A percentile compares a stretch with the other conserved stretches of the same genome.
Conservation (phyloP, 306 rosid genomes). For the Prunus salicina region DNA sequence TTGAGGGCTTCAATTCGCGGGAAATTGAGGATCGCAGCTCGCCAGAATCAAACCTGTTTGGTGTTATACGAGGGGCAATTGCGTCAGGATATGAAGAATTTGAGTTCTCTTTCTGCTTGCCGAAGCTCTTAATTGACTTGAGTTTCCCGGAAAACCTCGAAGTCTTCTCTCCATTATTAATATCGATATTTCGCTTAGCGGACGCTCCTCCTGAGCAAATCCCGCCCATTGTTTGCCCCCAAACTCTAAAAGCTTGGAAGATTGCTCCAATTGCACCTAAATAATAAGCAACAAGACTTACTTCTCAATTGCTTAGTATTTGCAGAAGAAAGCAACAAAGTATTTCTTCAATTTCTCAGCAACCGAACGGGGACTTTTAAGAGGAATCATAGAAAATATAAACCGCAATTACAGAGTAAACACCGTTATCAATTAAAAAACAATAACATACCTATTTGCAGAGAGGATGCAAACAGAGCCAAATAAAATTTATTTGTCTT, state of each 20-base stretch:
- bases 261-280: neutral
- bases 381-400: neutral
- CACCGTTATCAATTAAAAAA: neutral
- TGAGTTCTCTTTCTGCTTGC: slow-evolving; percentile 22
- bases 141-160: slow-evolving; percentile 49
- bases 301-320: neutral
- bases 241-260: neutral
- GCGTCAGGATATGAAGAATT: slow-evolving; percentile 31
- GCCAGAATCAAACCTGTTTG: slow-evolving; percentile 27
- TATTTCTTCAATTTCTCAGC: neutral
- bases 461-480: neutral
- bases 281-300: neutral
- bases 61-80: slow-evolving; percentile 26
- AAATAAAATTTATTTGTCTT: neutral
- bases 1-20: slow-evolving; percentile 33
- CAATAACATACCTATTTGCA: neutral
- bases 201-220: slow-evolving; percentile 61
- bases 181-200: slow-evolving; percentile 32
- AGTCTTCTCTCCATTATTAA: slow-evolving; percentile 26
- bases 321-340: neutral
- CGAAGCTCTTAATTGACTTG: slow-evolving; percentile 28
- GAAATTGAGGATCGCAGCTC: slow-evolving; percentile 34
- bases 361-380: slow-evolving; percentile 5
- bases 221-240: slow-evolving; percentile 60
- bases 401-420: neutral